Conservation (phyloP, 805 yeast species). For the Myxozyma vanderwaltii region DNA sequence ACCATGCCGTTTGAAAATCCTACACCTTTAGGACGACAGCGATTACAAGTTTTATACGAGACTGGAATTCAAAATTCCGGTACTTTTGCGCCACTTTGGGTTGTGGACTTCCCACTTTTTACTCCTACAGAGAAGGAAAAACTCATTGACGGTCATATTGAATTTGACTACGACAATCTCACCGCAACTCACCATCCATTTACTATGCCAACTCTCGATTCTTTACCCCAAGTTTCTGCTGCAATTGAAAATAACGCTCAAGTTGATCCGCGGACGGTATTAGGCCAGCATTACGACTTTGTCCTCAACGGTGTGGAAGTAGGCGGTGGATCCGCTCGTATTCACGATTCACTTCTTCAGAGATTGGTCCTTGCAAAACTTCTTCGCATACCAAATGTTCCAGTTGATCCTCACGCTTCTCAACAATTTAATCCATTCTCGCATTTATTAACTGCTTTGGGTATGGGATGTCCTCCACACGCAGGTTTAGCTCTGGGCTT, state of each 20-base stretch:
- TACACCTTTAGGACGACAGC: conserved; percentile 84
- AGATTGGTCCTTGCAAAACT: conserved; percentile 66
- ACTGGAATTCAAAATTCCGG: conserved; percentile 28
- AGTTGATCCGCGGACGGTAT: conserved; percentile 46
- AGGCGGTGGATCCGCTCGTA: conserved; percentile 97
- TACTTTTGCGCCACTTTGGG: conserved; percentile 54
- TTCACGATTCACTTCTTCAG: conserved; percentile 84
- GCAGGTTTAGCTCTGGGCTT: conserved; percentile 96
- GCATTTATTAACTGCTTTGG: conserved; percentile 77
- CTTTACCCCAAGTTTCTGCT: conserved; percentile 51
- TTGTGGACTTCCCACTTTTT: conserved; percentile 89
- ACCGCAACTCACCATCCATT: conserved; percentile 94
- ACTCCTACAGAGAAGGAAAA: conserved; percentile 61
- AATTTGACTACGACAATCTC: conserved; percentile 52
- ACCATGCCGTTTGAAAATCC: conserved; percentile 81
- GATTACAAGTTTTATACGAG: conserved; percentile 69
- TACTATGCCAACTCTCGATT: conserved; percentile 82
- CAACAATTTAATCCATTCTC: conserved; percentile 63
- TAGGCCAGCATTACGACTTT: conserved; percentile 91
- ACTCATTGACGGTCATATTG: conserved; percentile 54
- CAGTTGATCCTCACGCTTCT: conserved; percentile 25
- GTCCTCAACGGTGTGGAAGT: conserved; percentile 93
- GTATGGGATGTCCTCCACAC: conserved; percentile 96
- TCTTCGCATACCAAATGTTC: conserved; percentile 50
- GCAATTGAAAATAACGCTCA: neutral